Conservation (phyloP, 106 monocot genomes). For the Acorus calamus region DNA sequence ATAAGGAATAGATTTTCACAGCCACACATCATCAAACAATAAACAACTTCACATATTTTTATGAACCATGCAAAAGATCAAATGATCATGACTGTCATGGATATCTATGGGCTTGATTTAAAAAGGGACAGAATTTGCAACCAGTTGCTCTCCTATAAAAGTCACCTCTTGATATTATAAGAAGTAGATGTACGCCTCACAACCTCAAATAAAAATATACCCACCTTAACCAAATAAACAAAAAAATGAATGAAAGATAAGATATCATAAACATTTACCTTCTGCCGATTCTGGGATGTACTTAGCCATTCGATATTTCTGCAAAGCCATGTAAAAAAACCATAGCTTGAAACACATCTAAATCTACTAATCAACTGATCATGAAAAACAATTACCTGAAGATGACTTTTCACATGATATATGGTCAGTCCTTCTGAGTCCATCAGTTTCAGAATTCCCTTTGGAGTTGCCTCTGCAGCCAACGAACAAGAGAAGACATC, state of each 20-base stretch:
- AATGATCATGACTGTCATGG: too few relatives aligned
- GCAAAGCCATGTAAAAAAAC: slow-evolving; percentile 4
- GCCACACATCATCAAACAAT: too few relatives aligned
- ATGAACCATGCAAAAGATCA: too few relatives aligned
- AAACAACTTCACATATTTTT: too few relatives aligned
- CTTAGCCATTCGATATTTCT: slow-evolving; percentile 64
- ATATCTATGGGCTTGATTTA: too few relatives aligned
- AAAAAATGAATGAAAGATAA: slow-evolving; percentile 2
- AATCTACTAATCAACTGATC: background rate
- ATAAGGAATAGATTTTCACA: too few relatives aligned
- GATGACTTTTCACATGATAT: slow-evolving; percentile 64
- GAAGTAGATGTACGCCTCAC: too few relatives aligned
- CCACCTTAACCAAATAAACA: too few relatives aligned
- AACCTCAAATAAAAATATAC: too few relatives aligned
- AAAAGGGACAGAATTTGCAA: too few relatives aligned
- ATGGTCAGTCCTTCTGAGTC: slow-evolving; percentile 43
- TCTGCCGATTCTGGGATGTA: slow-evolving; percentile 24
- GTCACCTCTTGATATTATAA: too few relatives aligned
- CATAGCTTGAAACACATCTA: background rate
- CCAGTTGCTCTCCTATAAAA: too few relatives aligned
- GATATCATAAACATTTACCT: slow-evolving; percentile 26
- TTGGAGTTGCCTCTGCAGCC: slow-evolving; percentile 57
- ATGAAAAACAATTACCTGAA: slow-evolving; percentile 36
- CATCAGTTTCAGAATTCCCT: slow-evolving; percentile 59
- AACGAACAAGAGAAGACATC: background rate